These are phyloP conservation scores for Novymonas esmeraldas DNA, from an alignment of 208 protist species.

Conservation along the genomic window DNA sequence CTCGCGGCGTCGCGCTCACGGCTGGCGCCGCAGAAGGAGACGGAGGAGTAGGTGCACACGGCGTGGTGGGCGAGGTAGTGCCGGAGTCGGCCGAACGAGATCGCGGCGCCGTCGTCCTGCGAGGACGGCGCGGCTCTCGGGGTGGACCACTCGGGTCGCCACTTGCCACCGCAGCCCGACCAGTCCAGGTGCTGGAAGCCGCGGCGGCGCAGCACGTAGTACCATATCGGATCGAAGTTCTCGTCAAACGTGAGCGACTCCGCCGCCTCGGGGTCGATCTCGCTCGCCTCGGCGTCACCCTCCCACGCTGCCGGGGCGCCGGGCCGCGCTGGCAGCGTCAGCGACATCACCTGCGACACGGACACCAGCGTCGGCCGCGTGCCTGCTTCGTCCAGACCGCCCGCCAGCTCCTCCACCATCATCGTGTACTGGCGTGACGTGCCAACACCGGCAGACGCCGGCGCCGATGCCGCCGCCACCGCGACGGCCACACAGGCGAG, in stretches of 20 bases:
- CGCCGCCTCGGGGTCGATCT: conserved; percentile 28
- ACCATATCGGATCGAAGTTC: conserved; percentile 79
- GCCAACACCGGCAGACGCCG: neutral
- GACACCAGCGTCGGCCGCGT: conserved; percentile 56
- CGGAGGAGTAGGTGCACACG: conserved; percentile 65
- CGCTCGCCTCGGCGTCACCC: conserved; percentile 14
- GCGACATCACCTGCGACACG: conserved; percentile 37
- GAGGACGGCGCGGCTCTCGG: conserved; percentile 8
- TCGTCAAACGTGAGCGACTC: conserved; percentile 63
- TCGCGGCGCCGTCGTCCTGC: neutral
- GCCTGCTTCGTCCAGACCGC: conserved; percentile 38
- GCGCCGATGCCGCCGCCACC: neutral
- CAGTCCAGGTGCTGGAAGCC: conserved; percentile 66
- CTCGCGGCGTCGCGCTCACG: conserved; percentile 11
- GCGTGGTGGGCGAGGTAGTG: conserved; percentile 74
- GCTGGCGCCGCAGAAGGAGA: conserved; percentile 68
- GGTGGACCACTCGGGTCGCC: conserved; percentile 68
- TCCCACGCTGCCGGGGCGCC: conserved; percentile 18
- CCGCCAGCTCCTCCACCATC: conserved; percentile 52
- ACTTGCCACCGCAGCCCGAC: conserved; percentile 79
- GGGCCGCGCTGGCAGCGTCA: conserved; percentile 19
- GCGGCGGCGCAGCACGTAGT: conserved; percentile 56
- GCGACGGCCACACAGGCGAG: neutral
- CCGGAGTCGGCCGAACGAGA: conserved; percentile 17
- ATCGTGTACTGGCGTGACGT: conserved; percentile 47